Conservation (phyloP, 2,329 filamentous ascomycete species). For the Capronia americana region DNA sequence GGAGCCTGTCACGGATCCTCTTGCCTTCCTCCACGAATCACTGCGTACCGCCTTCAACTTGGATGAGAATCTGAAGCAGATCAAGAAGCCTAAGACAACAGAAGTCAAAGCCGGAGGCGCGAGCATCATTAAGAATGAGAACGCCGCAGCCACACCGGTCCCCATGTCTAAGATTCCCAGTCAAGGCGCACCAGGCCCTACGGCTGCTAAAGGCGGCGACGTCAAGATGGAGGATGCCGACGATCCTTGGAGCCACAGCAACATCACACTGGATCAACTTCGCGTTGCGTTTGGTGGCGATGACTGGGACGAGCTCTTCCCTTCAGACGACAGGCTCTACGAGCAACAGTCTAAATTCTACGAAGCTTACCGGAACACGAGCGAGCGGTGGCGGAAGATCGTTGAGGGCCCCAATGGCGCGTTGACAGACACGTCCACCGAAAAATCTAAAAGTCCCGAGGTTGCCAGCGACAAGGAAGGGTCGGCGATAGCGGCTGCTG, state of each 20-base stretch:
- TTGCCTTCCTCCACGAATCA: constrained; percentile 63
- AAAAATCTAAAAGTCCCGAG: constrained; percentile 36
- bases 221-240: constrained; percentile 16
- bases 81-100: constrained; percentile 44
- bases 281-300: constrained; percentile 35
- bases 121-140: constrained; percentile 31
- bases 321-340: constrained; percentile 30
- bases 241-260: constrained; percentile 35
- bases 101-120: constrained; percentile 19
- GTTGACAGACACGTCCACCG: constrained; percentile 34
- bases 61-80: constrained; percentile 54
- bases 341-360: constrained; percentile 30
- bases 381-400: constrained; percentile 34
- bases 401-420: constrained; percentile 33
- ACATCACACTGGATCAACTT: constrained; percentile 35
- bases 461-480: constrained; percentile 31
- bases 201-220: constrained; percentile 8
- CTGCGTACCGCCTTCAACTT: constrained; percentile 56
- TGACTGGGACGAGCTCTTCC: constrained; percentile 38
- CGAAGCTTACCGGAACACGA: constrained; percentile 33
- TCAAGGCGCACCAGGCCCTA: constrained; percentile 17
- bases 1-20: constrained; percentile 58
- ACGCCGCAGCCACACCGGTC: constrained; percentile 28
- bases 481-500: constrained; percentile 11
- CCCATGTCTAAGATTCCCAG: constrained; percentile 34